Conservation (phyloP, 2,329 filamentous ascomycete genomes). For the Thielaviopsis populi region DNA sequence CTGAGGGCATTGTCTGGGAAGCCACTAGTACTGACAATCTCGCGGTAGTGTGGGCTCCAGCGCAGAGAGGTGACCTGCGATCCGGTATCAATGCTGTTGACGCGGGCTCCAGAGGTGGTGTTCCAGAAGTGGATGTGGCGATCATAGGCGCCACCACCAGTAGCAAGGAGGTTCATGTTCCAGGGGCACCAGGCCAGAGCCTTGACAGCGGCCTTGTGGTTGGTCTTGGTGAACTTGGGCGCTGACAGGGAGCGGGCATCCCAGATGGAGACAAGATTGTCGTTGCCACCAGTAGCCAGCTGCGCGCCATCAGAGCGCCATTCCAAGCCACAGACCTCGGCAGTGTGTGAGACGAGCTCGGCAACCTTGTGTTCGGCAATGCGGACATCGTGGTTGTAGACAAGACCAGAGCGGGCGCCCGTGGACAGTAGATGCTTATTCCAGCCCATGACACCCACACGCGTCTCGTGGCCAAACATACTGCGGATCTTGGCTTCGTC, state of each 20-base stretch:
- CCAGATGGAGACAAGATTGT: constrained; percentile 99
- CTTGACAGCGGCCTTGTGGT: constrained; percentile 98
- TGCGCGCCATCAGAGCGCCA: constrained; percentile 95
- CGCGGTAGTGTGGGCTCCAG: constrained; percentile 94
- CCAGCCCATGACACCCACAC: constrained; percentile 97
- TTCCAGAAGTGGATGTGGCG: constrained; percentile 99
- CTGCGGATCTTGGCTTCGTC: constrained; percentile 90
- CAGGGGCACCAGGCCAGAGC: constrained; percentile 97
- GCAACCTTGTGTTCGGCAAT: constrained; percentile 96
- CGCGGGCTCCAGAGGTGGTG: constrained; percentile 87
- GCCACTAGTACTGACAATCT: constrained; percentile 92
- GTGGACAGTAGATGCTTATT: constrained; percentile 96
- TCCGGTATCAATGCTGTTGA: constrained; percentile 98
- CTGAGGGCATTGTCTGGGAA: constrained; percentile 99
- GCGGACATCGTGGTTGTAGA: constrained; percentile 97
- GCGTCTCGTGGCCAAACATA: constrained; percentile 95
- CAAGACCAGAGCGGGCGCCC: constrained; percentile 81
- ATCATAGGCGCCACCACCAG: constrained; percentile 90
- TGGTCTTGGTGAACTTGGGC: constrained; percentile 98
- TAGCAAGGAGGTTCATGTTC: constrained; percentile 94
- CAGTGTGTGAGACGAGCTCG: constrained; percentile 91
- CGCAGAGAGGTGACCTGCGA: constrained; percentile 92
- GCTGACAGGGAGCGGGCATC: constrained; percentile 84
- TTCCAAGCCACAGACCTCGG: constrained; percentile 93
- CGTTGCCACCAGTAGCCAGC: constrained; percentile 92